Evolutionary conservation across 306 rosid genomes (phyloP), one percentile per base, ranked within the genome.

Genomic region (Rosa persica): DNA sequence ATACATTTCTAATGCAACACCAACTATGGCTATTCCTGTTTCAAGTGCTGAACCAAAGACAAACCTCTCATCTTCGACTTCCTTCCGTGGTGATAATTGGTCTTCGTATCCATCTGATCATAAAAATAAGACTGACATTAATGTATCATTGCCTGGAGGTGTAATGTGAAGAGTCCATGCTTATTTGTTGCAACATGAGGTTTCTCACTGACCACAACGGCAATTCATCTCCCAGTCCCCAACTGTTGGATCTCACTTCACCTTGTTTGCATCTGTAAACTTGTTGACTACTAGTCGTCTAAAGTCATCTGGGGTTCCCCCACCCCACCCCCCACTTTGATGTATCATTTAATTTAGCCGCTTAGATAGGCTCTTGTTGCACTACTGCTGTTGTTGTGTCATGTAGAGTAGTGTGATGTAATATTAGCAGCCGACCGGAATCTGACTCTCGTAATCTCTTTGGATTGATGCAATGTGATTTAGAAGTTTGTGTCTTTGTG

Each of bases 31-130:
- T 72, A 81, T 85, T 84, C 97, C 97, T 1, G 78, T 87, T 61
- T 76, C 96, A 4, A 85, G 83, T 13, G 91, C 85, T n/a, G 93
- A 92, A 39, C 96, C 93, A 22, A 81, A 89, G 62, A 58, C 88
- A 30, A 81, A 81, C 83, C 71, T 85, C 66, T 67, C 89, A 58
- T 79, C 94, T 15, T 69, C 89, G 0, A 61, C 90, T 34, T 83
- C 96, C 67, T 86, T 90, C 81, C 94, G 87, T 0, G 89, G 87
- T 22, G 91, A 93, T 40, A 91, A 71, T 79, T 92, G 97, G 97
- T 76, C 98, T n/a, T 79, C 93, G 3, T 9, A 81, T 79, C 90
- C 88, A 1, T 76, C 81, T 0, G 98, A 94, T 81, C 75, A 83
- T 6, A 92, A 84, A 78, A 86, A 73, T 17, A 90, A 88, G 82